Evolutionary conservation across 192 early-diverging fungal species (phyloP).

Genomic region (Umbelopsis sp.): DNA sequence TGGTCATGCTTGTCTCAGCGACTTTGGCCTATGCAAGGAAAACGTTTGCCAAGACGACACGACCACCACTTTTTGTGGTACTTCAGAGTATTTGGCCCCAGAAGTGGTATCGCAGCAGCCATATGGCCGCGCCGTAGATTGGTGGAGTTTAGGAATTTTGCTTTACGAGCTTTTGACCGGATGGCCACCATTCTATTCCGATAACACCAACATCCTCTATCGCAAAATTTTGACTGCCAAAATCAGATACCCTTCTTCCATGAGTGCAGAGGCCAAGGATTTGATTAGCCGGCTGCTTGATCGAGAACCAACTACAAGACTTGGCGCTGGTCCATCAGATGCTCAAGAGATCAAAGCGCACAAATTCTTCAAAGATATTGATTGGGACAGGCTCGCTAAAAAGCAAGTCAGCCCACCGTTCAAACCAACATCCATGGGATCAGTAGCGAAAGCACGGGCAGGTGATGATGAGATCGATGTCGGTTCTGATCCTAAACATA

Average conservation of each 20-base stretch:
- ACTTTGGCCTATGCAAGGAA: conserved; percentile 83
- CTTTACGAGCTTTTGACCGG: conserved; percentile 76
- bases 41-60: conserved; percentile 51
- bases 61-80: conserved; percentile 86
- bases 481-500: conserved; percentile 46
- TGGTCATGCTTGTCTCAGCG: conserved; percentile 74
- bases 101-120: conserved; percentile 74
- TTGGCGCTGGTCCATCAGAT: conserved; percentile 54
- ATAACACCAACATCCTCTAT: conserved; percentile 67
- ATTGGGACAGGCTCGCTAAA: conserved; percentile 63
- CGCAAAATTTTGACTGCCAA: conserved; percentile 65
- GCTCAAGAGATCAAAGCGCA: conserved; percentile 75
- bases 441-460: conserved; percentile 60
- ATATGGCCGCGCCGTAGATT: conserved; percentile 76
- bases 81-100: conserved; percentile 89
- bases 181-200: conserved; percentile 72
- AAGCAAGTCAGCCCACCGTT: conserved; percentile 65
- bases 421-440: conserved; percentile 80
- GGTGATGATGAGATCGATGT: conserved; percentile 74
- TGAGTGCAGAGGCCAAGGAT: conserved; percentile 67
- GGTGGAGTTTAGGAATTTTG: conserved; percentile 84
- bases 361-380: conserved; percentile 67
- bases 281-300: conserved; percentile 63
- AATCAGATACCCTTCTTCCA: conserved; percentile 55
- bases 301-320: conserved; percentile 59